These are phyloP conservation scores for Corinectria fuckeliana DNA, from an alignment of 2,329 filamentous ascomycete genomes.

Conservation along the genomic window DNA sequence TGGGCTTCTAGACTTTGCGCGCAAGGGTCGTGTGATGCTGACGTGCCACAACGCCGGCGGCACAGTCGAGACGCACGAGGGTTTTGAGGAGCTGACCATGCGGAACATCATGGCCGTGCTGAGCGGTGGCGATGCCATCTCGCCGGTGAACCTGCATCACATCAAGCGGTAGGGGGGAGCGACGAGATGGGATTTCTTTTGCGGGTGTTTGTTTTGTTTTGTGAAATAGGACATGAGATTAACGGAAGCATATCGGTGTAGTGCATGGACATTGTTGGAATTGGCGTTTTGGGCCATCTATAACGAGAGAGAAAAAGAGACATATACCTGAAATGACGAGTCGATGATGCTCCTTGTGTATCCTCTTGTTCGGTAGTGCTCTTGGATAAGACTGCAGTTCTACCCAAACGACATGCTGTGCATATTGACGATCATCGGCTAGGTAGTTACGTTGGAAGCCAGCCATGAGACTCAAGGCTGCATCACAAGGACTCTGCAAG, in stretches of 20 bases:
- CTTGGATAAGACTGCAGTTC: no score
- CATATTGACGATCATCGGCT: background rate
- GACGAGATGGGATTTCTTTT: background rate
- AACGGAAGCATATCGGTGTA: background rate
- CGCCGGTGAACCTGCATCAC: slow-evolving; percentile 68
- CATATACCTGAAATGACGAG: background rate
- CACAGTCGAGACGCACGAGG: slow-evolving; percentile 69
- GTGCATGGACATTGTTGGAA: slow-evolving; percentile 3
- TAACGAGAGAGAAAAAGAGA: slow-evolving; percentile 4
- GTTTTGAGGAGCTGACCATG: slow-evolving; percentile 72
- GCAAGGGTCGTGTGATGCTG: slow-evolving; percentile 57
- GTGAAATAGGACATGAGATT: background rate
- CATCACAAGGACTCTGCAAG: no score
- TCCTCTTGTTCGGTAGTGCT: no score
- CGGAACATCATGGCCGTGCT: slow-evolving; percentile 69
- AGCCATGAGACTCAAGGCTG: no score
- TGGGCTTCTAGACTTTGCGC: slow-evolving; percentile 50
- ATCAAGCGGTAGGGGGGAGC: slow-evolving; percentile 39
- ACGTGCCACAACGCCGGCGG: slow-evolving; percentile 74
- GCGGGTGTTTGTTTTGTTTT: no score
- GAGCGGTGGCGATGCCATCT: slow-evolving; percentile 56
- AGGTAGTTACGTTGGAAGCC: no score
- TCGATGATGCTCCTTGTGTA: background rate
- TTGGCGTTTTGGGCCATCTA: slow-evolving; percentile 1
- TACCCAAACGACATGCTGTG: background rate